Conservation (phyloP, 1,284 basidiomycete genomes). For the Moniliella sp. region DNA sequence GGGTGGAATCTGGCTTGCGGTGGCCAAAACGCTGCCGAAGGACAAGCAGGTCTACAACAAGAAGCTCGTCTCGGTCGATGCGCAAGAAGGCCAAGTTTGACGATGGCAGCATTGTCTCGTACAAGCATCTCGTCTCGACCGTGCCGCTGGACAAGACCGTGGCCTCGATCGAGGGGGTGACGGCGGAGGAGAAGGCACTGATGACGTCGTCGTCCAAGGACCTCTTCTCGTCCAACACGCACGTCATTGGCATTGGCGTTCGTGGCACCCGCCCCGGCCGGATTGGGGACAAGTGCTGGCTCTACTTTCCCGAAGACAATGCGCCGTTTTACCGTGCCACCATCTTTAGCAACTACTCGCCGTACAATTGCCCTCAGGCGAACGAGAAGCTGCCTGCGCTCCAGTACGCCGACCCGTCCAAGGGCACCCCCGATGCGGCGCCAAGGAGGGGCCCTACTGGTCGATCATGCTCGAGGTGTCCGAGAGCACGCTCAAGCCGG, state of each 20-base stretch:
- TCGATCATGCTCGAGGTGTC: constrained; percentile 39
- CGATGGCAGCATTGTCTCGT: constrained; percentile 36
- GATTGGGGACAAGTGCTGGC: constrained; percentile 41
- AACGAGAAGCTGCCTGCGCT: constrained; percentile 36
- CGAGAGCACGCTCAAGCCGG: constrained; percentile 39
- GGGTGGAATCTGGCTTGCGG: constrained; percentile 41
- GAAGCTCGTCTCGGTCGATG: constrained; percentile 36
- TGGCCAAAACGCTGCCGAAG: constrained; percentile 36
- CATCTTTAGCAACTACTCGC: constrained; percentile 42
- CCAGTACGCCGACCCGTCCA: constrained; percentile 37
- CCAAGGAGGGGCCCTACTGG: constrained; percentile 38
- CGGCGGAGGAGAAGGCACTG: constrained; percentile 32
- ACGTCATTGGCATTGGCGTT: constrained; percentile 40
- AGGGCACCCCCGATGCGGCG: constrained; percentile 31
- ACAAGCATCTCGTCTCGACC: constrained; percentile 38
- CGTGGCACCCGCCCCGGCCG: constrained; percentile 38
- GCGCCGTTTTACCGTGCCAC: constrained; percentile 42
- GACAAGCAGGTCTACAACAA: constrained; percentile 35
- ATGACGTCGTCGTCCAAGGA: constrained; percentile 34
- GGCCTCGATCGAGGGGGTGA: constrained; percentile 25
- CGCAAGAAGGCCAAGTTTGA: constrained; percentile 35
- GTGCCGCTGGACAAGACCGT: constrained; percentile 38
- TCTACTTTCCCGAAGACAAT: constrained; percentile 39
- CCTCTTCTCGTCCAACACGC: constrained; percentile 38
- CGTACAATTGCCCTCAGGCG: constrained; percentile 37